Base-by-base conservation (phyloP, 768 basidiomycete genomes). In the Gelatoporia subvermispora region DNA sequence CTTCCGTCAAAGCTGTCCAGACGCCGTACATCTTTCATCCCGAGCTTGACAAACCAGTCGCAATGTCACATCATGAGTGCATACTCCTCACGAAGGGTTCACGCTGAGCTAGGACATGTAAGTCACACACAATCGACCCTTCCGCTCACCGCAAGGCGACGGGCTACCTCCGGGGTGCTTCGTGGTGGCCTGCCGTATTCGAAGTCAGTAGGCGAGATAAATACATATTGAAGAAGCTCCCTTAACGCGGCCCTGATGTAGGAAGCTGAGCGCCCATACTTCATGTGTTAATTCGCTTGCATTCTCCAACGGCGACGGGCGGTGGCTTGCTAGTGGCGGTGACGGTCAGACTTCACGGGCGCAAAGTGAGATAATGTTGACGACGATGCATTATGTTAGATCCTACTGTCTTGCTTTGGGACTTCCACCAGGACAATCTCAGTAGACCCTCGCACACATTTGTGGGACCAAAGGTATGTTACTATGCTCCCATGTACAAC, bases 241-340 rank as follows among this genome's bases (percentile, higher is more conserved):
- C 7, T 35, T 45, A 44, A 21, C 41, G 31, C 28, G 24, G 7
- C 23, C 8, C 20, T 36, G 8, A 13, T 39, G 21, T 44, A 72
- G 70, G 50, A 65, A 63, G 45, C 57, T 72, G 1, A 45, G 47
- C 2, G 65, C 47, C 8, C 70, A 72, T 47, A 61, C 56, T 5
- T 69, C 69, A 0, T 71, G 70, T 43, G 64, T 72, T 18, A 72
- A 72, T 37, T 58, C 69, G 5, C 47, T 71, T 1, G 55, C 64
- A 1, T 66, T 69, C 53, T 71, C 70, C n/a, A 41, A 49, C 18
- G 60, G 59, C 7, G 60, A 63, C 25, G 69, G 67, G 18, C 50
- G 66, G 37, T 72, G 68, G 67, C 60, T 72, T 16, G 70, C 69
- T 1, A 70, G 66, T 54, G 70, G 61, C 3, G 70, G 70, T 11